These are phyloP conservation scores for Aspergillus floridensis DNA, from an alignment of 2,329 filamentous ascomycete genomes.

Conservation along the genomic window DNA sequence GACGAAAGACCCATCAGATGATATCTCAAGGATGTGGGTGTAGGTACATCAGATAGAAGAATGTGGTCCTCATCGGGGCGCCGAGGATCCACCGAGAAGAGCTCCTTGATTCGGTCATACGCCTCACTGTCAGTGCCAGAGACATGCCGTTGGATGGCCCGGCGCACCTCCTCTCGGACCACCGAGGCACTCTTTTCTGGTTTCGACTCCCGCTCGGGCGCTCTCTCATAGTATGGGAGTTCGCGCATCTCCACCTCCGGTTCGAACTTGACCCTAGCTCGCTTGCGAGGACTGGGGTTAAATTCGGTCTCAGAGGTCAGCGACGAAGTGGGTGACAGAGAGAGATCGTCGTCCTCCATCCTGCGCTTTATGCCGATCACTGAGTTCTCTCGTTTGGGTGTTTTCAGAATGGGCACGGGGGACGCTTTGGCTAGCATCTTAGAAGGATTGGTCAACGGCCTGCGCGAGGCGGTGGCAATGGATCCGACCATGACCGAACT, in stretches of 20 bases:
- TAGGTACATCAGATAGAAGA: constrained; percentile 47
- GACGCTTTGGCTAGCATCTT: constrained; percentile 35
- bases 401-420: constrained; percentile 38
- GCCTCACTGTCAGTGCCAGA: constrained; percentile 53
- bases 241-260: constrained; percentile 34
- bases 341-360: constrained; percentile 35
- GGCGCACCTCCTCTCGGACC: constrained; percentile 60
- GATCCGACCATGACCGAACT: constrained; percentile 33
- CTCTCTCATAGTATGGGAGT: constrained; percentile 10
- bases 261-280: constrained; percentile 45
- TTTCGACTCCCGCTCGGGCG: constrained; percentile 33
- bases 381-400: constrained; percentile 28
- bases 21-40: constrained; percentile 53
- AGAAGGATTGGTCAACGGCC: constrained; percentile 24
- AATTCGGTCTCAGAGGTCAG: constrained; percentile 27
- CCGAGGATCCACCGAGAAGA: constrained; percentile 51
- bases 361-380: constrained; percentile 36
- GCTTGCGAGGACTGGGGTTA: constrained; percentile 38
- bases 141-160: constrained; percentile 55
- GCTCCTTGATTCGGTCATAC: constrained; percentile 56
- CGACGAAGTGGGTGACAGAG: constrained; percentile 32
- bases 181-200: constrained; percentile 56
- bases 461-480: constrained; percentile 29
- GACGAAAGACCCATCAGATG: constrained; percentile 59
- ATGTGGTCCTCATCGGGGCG: constrained; percentile 34